Evolutionary conservation across 2,329 filamentous ascomycete genomes (phyloP).

Genomic region (Knoxdaviesia proteae): DNA sequence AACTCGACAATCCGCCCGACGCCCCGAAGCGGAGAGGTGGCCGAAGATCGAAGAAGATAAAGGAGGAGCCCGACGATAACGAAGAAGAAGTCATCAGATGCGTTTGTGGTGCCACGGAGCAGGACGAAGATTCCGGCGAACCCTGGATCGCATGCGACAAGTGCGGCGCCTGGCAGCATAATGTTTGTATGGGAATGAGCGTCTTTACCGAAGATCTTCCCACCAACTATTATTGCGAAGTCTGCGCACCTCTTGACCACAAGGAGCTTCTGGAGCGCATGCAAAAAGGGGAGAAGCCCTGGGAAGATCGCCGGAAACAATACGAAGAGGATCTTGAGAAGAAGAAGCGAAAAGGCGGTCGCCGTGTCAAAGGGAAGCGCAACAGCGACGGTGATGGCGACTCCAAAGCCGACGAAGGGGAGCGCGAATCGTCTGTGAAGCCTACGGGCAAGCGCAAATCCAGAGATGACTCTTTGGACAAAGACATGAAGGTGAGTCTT

Average conservation of each 20-base stretch:
- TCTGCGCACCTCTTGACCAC: constrained; percentile 71
- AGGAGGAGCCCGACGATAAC: constrained; percentile 20
- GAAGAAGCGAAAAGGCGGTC: constrained; percentile 33
- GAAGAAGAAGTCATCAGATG: constrained; percentile 71
- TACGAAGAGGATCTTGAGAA: constrained; percentile 40
- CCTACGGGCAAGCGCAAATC: constrained; percentile 34
- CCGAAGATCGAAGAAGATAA: constrained; percentile 36
- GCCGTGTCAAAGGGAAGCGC: constrained; percentile 43
- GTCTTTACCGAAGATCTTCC: constrained; percentile 59
- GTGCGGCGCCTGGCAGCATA: constrained; percentile 92
- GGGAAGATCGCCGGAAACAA: constrained; percentile 48
- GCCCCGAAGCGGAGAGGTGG: constrained; percentile 30
- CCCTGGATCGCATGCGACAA: constrained; percentile 93
- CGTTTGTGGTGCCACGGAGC: constrained; percentile 72
- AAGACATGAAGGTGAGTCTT: constrained; percentile 23
- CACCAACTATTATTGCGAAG: constrained; percentile 79
- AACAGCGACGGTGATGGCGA: constrained; percentile 21
- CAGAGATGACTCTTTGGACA: constrained; percentile 33
- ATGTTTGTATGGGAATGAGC: constrained; percentile 77
- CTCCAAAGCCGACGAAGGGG: constrained; percentile 19
- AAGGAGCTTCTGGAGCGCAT: constrained; percentile 61
- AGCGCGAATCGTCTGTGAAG: constrained; percentile 21
- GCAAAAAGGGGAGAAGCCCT: constrained; percentile 61
- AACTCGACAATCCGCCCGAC: constrained; percentile 39
- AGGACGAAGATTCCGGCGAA: constrained; percentile 68